phyloP scores from a whole-genome alignment of 345 rosid species.

The Salix purpurea region DNA sequence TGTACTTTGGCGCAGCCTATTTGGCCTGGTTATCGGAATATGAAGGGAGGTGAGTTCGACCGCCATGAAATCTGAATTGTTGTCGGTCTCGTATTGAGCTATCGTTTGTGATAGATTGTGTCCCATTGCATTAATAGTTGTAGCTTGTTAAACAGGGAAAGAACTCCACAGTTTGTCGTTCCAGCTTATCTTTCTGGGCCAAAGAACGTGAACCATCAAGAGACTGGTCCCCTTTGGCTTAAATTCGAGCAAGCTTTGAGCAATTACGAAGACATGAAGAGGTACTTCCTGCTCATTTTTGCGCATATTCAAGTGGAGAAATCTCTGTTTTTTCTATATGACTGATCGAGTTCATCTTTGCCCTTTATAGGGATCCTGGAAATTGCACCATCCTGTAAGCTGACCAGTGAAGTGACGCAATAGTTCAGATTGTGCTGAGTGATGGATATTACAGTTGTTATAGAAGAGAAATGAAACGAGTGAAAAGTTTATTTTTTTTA shows the following conservation, averaged over 20 bases:
- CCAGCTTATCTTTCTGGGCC: constrained; percentile 79
- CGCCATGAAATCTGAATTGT: not conserved
- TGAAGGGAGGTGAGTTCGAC: constrained; percentile 63
- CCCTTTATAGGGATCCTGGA: constrained; percentile 43
- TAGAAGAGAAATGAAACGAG: not conserved
- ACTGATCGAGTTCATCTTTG: constrained; percentile 5
- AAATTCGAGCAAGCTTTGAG: constrained; percentile 79
- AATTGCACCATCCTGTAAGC: constrained; percentile 59
- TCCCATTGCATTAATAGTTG: not conserved
- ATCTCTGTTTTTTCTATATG: not conserved
- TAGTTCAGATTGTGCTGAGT: not conserved
- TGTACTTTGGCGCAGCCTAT: constrained; percentile 89
- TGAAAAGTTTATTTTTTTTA: not conserved
- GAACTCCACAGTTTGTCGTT: constrained; percentile 64
- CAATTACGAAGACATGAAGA: constrained; percentile 53
- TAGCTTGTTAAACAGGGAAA: constrained; percentile 44
- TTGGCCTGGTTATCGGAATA: constrained; percentile 74
- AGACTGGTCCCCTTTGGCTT: constrained; percentile 59
- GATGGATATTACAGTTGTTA: not conserved
- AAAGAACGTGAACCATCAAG: constrained; percentile 51
- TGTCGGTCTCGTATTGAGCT: not conserved
- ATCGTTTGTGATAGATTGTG: not conserved
- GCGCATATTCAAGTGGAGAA: not conserved
- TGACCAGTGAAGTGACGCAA: not conserved
- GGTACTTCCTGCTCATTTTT: constrained; percentile 26